phyloP scores from a whole-genome alignment of 1,284 basidiomycete genomes.

The Ceratobasidium sp. region DNA sequence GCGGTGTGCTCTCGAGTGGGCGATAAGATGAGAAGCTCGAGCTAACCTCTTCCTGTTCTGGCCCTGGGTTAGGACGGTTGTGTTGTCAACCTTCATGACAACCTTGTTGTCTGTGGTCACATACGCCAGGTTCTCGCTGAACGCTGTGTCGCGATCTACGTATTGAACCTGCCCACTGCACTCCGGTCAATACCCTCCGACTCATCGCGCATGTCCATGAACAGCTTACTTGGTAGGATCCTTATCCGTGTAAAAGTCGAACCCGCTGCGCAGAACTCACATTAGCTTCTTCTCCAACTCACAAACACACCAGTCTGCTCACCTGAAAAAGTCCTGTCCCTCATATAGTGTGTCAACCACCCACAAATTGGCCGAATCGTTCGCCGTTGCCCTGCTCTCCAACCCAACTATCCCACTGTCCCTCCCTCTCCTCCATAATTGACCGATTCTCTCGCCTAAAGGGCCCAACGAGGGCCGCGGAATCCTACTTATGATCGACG shows the following conservation, averaged over 20 bases:
- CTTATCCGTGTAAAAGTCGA: conserved; percentile 39
- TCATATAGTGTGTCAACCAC: conserved; percentile 45
- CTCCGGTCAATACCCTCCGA: background rate
- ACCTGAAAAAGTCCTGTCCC: conserved; percentile 50
- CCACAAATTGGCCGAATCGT: conserved; percentile 45
- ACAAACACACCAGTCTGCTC: conserved; percentile 9
- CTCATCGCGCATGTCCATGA: no score
- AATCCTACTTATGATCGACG: conserved; percentile 39
- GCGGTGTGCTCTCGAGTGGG: background rate
- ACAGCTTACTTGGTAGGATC: conserved; percentile 41
- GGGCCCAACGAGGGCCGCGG: conserved; percentile 26
- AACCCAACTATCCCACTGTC: conserved; percentile 5
- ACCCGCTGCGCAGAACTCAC: conserved; percentile 19
- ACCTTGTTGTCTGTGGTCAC: conserved; percentile 46
- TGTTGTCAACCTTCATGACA: conserved; percentile 51
- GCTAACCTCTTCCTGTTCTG: conserved; percentile 49
- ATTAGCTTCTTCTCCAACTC: background rate
- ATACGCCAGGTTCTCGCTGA: conserved; percentile 47
- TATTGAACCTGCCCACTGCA: conserved; percentile 70
- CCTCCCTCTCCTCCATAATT: conserved; percentile 17
- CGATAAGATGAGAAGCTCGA: background rate
- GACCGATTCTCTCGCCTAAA: conserved; percentile 11
- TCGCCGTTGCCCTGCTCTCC: conserved; percentile 8
- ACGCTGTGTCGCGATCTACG: conserved; percentile 49
- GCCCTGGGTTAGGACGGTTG: conserved; percentile 44